Conservation (phyloP, 2,329 filamentous ascomycete species). For the Blastomyces gilchristii region DNA sequence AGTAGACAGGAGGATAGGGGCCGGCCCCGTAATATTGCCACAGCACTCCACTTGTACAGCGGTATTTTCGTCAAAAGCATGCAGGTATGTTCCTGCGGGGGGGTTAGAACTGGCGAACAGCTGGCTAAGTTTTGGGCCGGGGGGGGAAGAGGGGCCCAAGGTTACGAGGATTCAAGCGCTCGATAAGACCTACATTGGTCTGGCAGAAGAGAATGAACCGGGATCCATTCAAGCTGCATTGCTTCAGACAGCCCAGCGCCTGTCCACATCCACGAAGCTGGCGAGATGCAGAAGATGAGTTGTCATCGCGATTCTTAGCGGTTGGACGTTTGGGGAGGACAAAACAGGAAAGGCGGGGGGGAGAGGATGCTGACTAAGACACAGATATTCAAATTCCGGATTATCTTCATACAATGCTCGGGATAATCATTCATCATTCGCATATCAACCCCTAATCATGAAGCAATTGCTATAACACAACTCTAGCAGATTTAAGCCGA, state of each 20-base stretch:
- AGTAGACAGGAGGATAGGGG: not conserved
- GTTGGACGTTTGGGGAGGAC: not conserved
- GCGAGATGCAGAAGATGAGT: constrained; percentile 17
- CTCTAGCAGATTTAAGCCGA: no score
- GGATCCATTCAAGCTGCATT: constrained; percentile 12
- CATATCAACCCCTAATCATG: not conserved
- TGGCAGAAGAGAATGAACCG: constrained; percentile 9
- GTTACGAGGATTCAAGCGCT: constrained; percentile 7
- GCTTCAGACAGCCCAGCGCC: constrained; percentile 1
- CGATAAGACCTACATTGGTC: constrained; percentile 11
- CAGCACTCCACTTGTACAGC: not conserved
- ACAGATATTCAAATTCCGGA: not conserved
- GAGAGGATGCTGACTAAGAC: not conserved
- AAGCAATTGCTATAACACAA: not conserved
- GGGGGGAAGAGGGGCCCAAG: not conserved
- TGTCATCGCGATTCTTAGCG: constrained; percentile 12
- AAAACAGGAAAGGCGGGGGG: not conserved
- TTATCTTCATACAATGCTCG: not conserved
- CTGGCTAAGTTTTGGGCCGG: not conserved
- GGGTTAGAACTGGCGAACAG: constrained; percentile 3
- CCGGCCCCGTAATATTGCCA: constrained; percentile 8
- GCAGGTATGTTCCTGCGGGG: constrained; percentile 6
- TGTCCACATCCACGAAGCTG: constrained; percentile 10
- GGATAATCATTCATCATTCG: not conserved
- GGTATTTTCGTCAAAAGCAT: not conserved